Conservation (phyloP, 257 asterid genomes). For the Eucommia ulmoides region DNA sequence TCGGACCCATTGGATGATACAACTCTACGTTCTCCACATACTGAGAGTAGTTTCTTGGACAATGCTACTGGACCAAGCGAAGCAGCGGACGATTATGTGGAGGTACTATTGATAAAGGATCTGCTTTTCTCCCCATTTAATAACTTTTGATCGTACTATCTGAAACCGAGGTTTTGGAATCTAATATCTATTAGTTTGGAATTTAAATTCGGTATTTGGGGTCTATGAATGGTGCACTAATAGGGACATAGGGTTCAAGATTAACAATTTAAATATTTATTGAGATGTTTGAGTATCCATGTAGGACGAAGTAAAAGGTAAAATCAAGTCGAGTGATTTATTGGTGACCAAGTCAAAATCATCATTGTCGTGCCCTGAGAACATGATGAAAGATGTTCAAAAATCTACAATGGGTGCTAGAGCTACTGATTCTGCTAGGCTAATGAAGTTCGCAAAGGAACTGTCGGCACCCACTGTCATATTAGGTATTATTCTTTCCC, state of each 20-base stretch:
- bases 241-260: too few species aligned
- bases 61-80: conserved; percentile 36
- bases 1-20: conserved; percentile 53
- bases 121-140: conserved; percentile 3
- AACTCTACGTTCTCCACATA: conserved; percentile 45
- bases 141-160: too few species aligned
- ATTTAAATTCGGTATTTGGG: too few species aligned
- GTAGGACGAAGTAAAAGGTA: conserved; percentile 50
- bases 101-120: conserved; percentile 26
- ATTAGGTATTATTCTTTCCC: conserved; percentile 39
- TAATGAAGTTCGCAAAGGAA: conserved; percentile 81
- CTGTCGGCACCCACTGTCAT: conserved; percentile 60
- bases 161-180: too few species aligned
- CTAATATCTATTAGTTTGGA: too few species aligned
- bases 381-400: conserved; percentile 38
- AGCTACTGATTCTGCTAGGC: conserved; percentile 94
- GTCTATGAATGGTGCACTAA: too few species aligned
- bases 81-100: conserved; percentile 30
- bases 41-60: conserved; percentile 30
- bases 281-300: conserved; percentile 9
- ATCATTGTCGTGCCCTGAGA: conserved; percentile 30
- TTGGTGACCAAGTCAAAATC: conserved; percentile 31
- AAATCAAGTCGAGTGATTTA: conserved; percentile 41
- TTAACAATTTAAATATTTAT: too few species aligned
- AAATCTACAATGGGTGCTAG: conserved; percentile 70